Conservation (phyloP, 805 yeast genomes). For the Scheffersomyces coipomensis region DNA sequence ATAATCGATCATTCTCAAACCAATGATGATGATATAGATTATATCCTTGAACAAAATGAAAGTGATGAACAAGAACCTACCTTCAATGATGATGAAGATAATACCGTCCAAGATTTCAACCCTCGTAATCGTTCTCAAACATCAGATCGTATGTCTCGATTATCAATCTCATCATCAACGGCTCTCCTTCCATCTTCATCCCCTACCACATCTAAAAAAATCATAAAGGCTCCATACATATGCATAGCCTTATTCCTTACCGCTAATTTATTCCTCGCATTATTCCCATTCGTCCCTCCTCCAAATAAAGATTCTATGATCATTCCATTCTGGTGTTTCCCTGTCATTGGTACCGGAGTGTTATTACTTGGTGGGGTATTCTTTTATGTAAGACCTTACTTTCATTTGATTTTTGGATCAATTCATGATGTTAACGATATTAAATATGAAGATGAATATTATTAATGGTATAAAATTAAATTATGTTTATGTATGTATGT, state of each 20-base stretch:
- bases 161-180: neutral
- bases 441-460: slow-evolving; percentile 13
- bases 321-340: slow-evolving; percentile 59
- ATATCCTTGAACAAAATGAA: neutral
- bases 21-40: neutral
- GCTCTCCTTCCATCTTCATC: neutral
- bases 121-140: slow-evolving; percentile 2
- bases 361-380: slow-evolving; percentile 40
- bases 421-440: slow-evolving; percentile 4
- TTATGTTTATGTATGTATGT: neutral
- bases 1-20: slow-evolving; percentile 5
- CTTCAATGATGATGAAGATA: slow-evolving; percentile 7
- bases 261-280: slow-evolving; percentile 49
- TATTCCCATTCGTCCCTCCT: slow-evolving; percentile 59
- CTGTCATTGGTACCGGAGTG: slow-evolving; percentile 50
- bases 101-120: slow-evolving; percentile 1
- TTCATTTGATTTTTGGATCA: neutral
- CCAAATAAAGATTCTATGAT: slow-evolving; percentile 28
- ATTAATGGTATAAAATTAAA: neutral
- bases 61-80: neutral
- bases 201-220: neutral
- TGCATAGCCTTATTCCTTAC: slow-evolving; percentile 37
- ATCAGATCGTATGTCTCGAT: neutral
- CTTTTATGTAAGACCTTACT: slow-evolving; percentile 11
- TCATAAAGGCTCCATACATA: slow-evolving; percentile 24